phyloP scores from a whole-genome alignment of 2,329 filamentous ascomycete species.

The Lachnellula occidentalis region DNA sequence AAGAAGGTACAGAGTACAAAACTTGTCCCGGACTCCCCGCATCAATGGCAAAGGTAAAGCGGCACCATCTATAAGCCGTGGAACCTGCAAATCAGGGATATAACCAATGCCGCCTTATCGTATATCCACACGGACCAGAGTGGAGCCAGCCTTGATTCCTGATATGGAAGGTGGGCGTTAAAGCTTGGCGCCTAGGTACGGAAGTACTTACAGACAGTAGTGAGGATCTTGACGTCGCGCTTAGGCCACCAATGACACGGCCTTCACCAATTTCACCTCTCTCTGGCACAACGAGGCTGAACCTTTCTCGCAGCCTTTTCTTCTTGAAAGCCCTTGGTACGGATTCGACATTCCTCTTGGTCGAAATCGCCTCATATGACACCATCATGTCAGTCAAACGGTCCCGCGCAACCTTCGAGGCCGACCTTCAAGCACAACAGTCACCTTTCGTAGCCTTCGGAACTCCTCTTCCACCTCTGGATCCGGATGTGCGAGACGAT shows the following conservation, averaged over 20 bases:
- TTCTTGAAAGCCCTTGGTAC: not conserved
- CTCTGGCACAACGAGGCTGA: constrained; percentile 9
- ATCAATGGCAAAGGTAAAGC: too few species aligned
- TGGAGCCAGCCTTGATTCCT: too few species aligned
- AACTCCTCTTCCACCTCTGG: constrained; percentile 74
- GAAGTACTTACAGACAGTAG: too few species aligned
- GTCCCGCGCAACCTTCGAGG: constrained; percentile 71
- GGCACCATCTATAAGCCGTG: too few species aligned
- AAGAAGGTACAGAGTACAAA: too few species aligned
- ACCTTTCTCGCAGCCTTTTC: constrained; percentile 6
- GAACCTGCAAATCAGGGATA: not conserved
- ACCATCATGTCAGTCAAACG: constrained; percentile 70
- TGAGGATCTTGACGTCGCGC: not conserved
- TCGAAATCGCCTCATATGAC: constrained; percentile 13
- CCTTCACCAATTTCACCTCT: not conserved
- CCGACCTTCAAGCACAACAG: constrained; percentile 59
- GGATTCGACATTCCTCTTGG: not conserved
- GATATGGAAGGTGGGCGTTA: not conserved
- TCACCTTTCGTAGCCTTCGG: constrained; percentile 77
- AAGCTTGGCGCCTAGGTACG: not conserved
- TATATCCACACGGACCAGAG: not conserved
- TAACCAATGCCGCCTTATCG: not conserved
- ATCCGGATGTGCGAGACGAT: constrained; percentile 75
- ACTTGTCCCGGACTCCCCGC: too few species aligned
- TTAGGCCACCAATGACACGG: not conserved